Evolutionary conservation across 2,329 filamentous ascomycete species (phyloP).

Genomic region (Colletotrichum acutatum): DNA sequence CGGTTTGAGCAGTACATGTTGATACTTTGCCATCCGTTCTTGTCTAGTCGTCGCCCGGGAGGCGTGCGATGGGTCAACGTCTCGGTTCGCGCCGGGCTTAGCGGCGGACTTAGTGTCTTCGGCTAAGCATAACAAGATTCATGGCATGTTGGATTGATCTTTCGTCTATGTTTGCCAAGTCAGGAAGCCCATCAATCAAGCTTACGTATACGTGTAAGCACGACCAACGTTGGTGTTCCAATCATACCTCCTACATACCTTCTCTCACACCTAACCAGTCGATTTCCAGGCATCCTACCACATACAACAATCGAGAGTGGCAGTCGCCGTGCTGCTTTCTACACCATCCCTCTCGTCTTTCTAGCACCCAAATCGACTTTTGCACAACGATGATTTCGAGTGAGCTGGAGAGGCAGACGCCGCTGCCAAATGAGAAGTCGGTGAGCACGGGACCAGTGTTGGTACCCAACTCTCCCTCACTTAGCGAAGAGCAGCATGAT

Average conservation of each 20-base stretch:
- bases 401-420: background rate
- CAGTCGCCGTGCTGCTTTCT: background rate
- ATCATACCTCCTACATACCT: background rate
- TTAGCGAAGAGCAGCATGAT: background rate
- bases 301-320: background rate
- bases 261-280: background rate
- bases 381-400: background rate
- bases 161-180: background rate
- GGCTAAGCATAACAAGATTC: background rate
- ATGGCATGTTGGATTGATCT: background rate
- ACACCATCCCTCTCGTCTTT: background rate
- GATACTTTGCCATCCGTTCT: background rate
- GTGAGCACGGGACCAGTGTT: background rate
- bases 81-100: conserved; percentile 8
- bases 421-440: background rate
- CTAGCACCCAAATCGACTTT: background rate
- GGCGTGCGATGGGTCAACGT: background rate
- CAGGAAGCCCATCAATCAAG: background rate
- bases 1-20: background rate
- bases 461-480: background rate
- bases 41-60: background rate
- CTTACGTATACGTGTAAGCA: background rate
- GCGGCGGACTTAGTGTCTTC: background rate
- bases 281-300: background rate
- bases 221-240: background rate